Base-by-base conservation (phyloP, 2,329 filamentous ascomycete species). In the Scortechinia acanthostroma region DNA sequence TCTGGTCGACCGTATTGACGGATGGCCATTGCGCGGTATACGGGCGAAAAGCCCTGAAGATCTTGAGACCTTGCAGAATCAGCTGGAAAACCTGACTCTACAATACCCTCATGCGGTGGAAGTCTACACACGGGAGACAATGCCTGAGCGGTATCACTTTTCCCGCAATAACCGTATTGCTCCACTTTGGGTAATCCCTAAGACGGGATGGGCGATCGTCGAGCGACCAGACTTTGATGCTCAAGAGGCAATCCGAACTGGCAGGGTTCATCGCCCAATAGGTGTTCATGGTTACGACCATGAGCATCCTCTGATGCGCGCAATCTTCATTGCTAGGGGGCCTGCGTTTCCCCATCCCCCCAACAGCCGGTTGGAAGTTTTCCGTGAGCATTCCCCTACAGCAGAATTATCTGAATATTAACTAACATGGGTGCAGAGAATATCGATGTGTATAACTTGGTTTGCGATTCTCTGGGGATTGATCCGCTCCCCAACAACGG, bases 271-370 rank as follows among this genome's bases (percentile, higher is more conserved):
- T 54, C 65, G 74, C 50, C 84, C 84, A 0, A 68, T 67, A 21
- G 84, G 84, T 2, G 61, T 88, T 1, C 84, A 88, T 54, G 84
- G 84, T 2, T 88, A 88, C 55, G 84, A 88, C 56, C 77, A 85
- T 52, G 74, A 85, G 50, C 74, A 88, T 58, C 82, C 83, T 2
- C 67, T 88, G 21, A 88, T 88, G 84, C 68, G 84, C 22, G 82
- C 84, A 0, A 86, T 88, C 37, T 88, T 88, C 52, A 66, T 87
- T 33, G 84, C 83, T 1, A 64, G 79, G 42, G 84, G 84, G 0
- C 84, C 84, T 2, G 80, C 83, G 0, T 88, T 88, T 54, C 79
- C 80, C 2, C 81, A 86, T 52, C 59, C 67, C 21, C 71, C 79
- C 0, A 83, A 82, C 44, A 84, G 77, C 52, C 69, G 73, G 28